Evolutionary conservation across 2,329 filamentous ascomycete species (phyloP).

Genomic region (Hansfordia pulvinata): DNA sequence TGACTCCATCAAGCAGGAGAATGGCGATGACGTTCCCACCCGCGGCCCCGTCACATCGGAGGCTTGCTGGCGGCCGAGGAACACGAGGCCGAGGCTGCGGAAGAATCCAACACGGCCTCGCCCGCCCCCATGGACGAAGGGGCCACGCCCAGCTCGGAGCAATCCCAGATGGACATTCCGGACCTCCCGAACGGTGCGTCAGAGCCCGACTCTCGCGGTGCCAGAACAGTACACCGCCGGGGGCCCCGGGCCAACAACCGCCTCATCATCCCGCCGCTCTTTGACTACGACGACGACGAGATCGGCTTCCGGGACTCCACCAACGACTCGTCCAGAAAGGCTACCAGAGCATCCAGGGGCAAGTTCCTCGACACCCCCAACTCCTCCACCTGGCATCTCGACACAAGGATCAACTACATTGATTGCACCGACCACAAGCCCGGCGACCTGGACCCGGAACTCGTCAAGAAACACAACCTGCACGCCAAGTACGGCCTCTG

Average conservation of each 20-base stretch:
- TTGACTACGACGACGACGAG: slow-evolving; percentile 35
- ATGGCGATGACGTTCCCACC: slow-evolving; percentile 16
- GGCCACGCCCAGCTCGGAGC: slow-evolving; percentile 7
- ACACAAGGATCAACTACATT: slow-evolving; percentile 37
- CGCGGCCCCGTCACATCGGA: slow-evolving; percentile 25
- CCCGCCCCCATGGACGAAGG: slow-evolving; percentile 10
- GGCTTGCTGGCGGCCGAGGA: slow-evolving; percentile 21
- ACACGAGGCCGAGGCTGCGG: slow-evolving; percentile 15
- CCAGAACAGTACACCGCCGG: slow-evolving; percentile 29
- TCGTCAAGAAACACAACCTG: slow-evolving; percentile 32
- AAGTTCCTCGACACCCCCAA: slow-evolving; percentile 40
- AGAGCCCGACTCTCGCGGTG: slow-evolving; percentile 37
- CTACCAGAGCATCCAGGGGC: slow-evolving; percentile 36
- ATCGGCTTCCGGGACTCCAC: slow-evolving; percentile 47
- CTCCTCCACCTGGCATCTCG: slow-evolving; percentile 37
- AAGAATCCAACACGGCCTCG: slow-evolving; percentile 18
- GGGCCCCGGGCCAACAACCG: slow-evolving; percentile 32
- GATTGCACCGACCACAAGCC: slow-evolving; percentile 34
- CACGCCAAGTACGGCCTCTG: slow-evolving; percentile 42
- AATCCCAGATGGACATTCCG: slow-evolving; percentile 13
- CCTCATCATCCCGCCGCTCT: slow-evolving; percentile 35
- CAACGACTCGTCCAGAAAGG: slow-evolving; percentile 39
- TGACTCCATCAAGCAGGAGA: slow-evolving; percentile 6
- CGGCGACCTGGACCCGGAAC: slow-evolving; percentile 35
- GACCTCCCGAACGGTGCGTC: slow-evolving; percentile 24